These are phyloP conservation scores for Clonostachys byssicola DNA, from an alignment of 2,329 filamentous ascomycete genomes.

Conservation along the genomic window DNA sequence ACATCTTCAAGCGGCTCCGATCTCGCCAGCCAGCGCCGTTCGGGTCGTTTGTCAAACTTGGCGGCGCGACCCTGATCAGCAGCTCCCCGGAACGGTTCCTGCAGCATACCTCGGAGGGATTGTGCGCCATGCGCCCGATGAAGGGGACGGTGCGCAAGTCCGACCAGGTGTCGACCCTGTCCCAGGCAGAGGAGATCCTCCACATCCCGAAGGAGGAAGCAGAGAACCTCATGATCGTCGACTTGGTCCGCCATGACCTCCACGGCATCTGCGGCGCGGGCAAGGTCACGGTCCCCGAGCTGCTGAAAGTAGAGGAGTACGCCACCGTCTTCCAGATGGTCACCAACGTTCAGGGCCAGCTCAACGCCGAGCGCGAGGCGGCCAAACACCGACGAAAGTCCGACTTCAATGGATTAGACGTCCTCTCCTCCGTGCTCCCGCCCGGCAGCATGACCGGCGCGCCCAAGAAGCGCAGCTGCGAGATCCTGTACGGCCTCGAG, in stretches of 20 bases:
- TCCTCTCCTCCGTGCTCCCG: conserved; percentile 58
- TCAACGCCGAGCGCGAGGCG: neutral
- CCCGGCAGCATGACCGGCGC: conserved; percentile 75
- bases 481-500: conserved; percentile 59
- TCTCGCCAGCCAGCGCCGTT: conserved; percentile 24
- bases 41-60: conserved; percentile 58
- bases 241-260: conserved; percentile 69
- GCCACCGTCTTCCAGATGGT: conserved; percentile 69
- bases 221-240: conserved; percentile 77
- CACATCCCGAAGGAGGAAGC: conserved; percentile 64
- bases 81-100: conserved; percentile 62
- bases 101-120: conserved; percentile 32
- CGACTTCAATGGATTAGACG: conserved; percentile 48
- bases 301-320: conserved; percentile 69
- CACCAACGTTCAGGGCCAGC: conserved; percentile 47
- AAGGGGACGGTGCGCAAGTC: conserved; percentile 67
- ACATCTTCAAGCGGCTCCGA: conserved; percentile 7
- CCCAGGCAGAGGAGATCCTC: conserved; percentile 6
- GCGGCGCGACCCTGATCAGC: conserved; percentile 47
- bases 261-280: conserved; percentile 56
- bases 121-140: conserved; percentile 64
- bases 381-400: conserved; percentile 13
- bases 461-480: conserved; percentile 67
- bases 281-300: conserved; percentile 55
- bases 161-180: conserved; percentile 20